Percentiles rank a stretch among this genome's conserved stretches.
phyloP scores from a whole-genome alignment of 2,329 filamentous ascomycete species.

The Phyllosticta citribraziliensis region DNA sequence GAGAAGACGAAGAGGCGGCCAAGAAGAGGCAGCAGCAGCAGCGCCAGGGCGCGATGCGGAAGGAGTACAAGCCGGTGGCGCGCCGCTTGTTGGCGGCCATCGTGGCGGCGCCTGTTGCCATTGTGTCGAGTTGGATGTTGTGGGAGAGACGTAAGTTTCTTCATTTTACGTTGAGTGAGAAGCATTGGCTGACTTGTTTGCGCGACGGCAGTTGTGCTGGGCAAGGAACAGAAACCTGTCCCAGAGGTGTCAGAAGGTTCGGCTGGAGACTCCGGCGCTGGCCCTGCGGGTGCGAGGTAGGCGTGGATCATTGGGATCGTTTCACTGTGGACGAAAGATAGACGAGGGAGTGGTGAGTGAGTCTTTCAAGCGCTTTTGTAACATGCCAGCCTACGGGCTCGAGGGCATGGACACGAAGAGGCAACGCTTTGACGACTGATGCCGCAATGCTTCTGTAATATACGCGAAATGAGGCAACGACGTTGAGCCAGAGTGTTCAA shows the following conservation, averaged over 20 bases:
- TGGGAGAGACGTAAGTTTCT: slow-evolving; percentile 16
- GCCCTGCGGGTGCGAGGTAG: not conserved
- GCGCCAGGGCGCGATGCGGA: not conserved
- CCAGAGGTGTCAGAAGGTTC: not conserved
- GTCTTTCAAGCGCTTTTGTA: too few species aligned
- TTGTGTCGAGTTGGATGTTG: slow-evolving; percentile 25
- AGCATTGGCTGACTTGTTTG: not conserved
- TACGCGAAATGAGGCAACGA: not conserved
- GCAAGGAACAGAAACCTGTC: not conserved
- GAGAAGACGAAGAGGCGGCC: not conserved
- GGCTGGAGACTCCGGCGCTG: not conserved
- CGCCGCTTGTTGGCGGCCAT: slow-evolving; percentile 24
- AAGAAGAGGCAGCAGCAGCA: not conserved
- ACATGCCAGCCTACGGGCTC: too few species aligned
- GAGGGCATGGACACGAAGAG: too few species aligned
- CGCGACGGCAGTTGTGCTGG: not conserved
- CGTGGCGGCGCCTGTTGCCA: slow-evolving; percentile 23
- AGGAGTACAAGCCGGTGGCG: slow-evolving; percentile 22
- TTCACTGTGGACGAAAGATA: too few species aligned
- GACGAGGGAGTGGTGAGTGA: too few species aligned
- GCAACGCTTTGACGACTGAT: not conserved
- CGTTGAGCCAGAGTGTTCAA: not conserved
- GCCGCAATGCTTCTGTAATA: not conserved
- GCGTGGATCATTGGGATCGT: too few species aligned
- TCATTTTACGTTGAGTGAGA: not conserved